Base-by-base conservation (phyloP, 2,329 filamentous ascomycete genomes). In the Nannizzia gypsea region DNA sequence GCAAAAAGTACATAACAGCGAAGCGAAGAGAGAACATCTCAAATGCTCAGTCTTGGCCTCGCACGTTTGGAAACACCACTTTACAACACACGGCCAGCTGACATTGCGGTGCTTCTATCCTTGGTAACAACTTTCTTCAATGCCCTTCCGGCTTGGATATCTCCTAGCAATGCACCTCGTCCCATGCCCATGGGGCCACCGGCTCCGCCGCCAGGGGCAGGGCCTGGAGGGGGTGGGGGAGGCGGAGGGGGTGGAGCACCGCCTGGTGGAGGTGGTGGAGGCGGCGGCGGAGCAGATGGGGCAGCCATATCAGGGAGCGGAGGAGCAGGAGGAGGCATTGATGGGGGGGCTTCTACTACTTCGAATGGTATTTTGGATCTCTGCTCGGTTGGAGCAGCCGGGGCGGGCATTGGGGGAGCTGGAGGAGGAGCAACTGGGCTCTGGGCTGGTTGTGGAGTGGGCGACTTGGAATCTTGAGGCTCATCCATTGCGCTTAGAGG, bases 101-200 rank as follows among this genome's bases (percentile, higher is more conserved):
- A 79, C 58, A 84, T 73, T 57, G 89, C 81, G 55, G 67, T 74
- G 73, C 91, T 96, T 72, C 85, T 86, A 73, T 99, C 93, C 73
- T 89, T 91, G 0, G 93, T 97, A 71, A 86, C 78, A 24, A 90
- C 90, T 80, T 97, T 97, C 78, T 81, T 90, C 70, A 99, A 77
- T 2, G 84, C 74, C 73, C 74, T 90, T 48, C 93, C 92, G 63
- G 83, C 76, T 70, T 92, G 85, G 63, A 99, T 97, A 71, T 96
- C 84, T 61, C 85, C 85, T 64, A 99, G 73, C 68, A 99, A 80
- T 0, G 84, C 83, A 62, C 81, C 77, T 26, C 79, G 75, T 64
- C 64, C 83, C 2, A 36, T 50, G 9, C 52, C 52, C 46, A n/a
- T n/a, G 6, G 26, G n/a, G 24, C 56, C 56, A 3, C 50, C 13